Base-by-base conservation (phyloP, 495 filamentous ascomycete species). In the Penicillium malachiteum region DNA sequence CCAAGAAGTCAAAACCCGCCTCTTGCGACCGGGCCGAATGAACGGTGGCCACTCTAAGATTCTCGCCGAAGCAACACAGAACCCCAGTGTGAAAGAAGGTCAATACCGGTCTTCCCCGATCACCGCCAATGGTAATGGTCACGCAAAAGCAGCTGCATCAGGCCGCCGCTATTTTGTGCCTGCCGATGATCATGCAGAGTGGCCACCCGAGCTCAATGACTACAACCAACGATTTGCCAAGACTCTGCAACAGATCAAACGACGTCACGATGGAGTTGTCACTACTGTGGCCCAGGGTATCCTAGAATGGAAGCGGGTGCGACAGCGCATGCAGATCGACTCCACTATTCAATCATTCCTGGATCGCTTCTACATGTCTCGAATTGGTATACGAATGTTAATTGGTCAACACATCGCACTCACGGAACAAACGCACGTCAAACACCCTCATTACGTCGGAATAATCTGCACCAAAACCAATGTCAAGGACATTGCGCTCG, bases 391-490 rank as follows among this genome's bases (percentile, higher is more conserved):
- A 51, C 90, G 94, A 57, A 98, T 98, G 94, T 83, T 98, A 12
- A 96, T 98, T 51, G 94, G 94, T 32, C 94, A 98, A 70, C 94
- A 98, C 72, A 94, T 98, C 54, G 95, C 94, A 55, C 79, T 98
- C 50, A 96, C 92, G 16, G 92, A 97, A 65, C 91, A 96, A 77
- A 88, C 86, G 52, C 86, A 92, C 58, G 83, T 88, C 58, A 84
- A 85, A 41, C 92, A 97, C 70, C 90, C 89, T 33, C 87, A 90
- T 54, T 97, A 98, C 68, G 94, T 98, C 50, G 94, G 94, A 41
- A 96, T 98, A 47, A 98, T 98, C 60, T 98, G 94, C 76, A 98
- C 94, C 52, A 96, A 92, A 71, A 98, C 94, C 26, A 97, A 96
- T 63, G 93, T 98, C 18, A 84, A 81, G n/a, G 94, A 98, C 51